These are phyloP conservation scores for Neocallimastix lanati DNA, from an alignment of 192 early-diverging fungal genomes.

Conservation along the genomic window DNA sequence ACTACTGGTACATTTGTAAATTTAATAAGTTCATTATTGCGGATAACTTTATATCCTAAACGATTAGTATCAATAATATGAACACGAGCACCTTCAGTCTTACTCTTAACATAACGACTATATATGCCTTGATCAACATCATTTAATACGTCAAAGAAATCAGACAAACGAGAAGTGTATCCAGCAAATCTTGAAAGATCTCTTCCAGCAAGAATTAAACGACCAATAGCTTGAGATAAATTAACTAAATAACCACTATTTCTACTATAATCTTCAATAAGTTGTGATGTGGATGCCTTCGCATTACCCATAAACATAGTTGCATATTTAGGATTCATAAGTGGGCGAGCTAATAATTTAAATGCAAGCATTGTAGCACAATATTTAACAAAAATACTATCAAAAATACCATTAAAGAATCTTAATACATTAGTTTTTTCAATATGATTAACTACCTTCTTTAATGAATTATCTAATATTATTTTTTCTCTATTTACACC, in stretches of 20 bases:
- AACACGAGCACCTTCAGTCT: slow-evolving; percentile 12
- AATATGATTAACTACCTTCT: not conserved
- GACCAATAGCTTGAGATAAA: slow-evolving; percentile 39
- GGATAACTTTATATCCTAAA: not conserved
- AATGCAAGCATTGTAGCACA: slow-evolving; percentile 47
- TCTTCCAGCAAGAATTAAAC: slow-evolving; percentile 41
- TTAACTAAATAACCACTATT: slow-evolving; percentile 46
- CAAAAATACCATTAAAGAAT: slow-evolving; percentile 42
- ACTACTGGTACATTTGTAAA: slow-evolving; percentile 4
- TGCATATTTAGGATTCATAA: slow-evolving; percentile 27
- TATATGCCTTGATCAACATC: slow-evolving; percentile 10
- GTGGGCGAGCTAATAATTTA: slow-evolving; percentile 38
- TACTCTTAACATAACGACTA: slow-evolving; percentile 8
- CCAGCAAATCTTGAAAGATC: slow-evolving; percentile 27
- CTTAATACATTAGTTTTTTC: not conserved
- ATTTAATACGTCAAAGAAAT: slow-evolving; percentile 2
- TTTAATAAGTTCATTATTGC: slow-evolving; percentile 1
- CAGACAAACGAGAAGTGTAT: not conserved
- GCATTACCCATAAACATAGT: slow-evolving; percentile 30
- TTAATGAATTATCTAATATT: not conserved
- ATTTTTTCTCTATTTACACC: not conserved
- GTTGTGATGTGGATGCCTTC: slow-evolving; percentile 27
- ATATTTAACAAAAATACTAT: slow-evolving; percentile 45
- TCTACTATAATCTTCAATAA: slow-evolving; percentile 40
- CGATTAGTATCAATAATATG: not conserved